These are phyloP conservation scores for Paracoccidioides brasiliensis DNA, from an alignment of 2,329 filamentous ascomycete genomes.

Conservation along the genomic window DNA sequence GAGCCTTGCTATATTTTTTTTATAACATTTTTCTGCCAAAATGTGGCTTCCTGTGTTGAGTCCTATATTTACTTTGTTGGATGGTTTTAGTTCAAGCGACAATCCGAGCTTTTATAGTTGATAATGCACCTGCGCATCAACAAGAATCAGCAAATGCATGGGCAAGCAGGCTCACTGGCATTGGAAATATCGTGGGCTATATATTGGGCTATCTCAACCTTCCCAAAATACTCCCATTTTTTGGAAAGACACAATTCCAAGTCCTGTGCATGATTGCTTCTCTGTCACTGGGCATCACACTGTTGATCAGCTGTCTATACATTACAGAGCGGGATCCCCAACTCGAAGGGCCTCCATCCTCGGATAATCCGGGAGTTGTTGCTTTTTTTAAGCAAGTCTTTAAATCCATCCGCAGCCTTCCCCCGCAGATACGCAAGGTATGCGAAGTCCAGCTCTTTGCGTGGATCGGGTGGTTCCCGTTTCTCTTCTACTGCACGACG, in stretches of 20 bases:
- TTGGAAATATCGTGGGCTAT: slow-evolving; percentile 86
- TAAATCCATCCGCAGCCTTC: slow-evolving; percentile 62
- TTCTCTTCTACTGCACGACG: slow-evolving; percentile 88
- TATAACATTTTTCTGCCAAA: background rate
- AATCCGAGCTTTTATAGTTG: slow-evolving; percentile 83
- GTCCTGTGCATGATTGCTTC: slow-evolving; percentile 78
- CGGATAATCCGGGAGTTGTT: slow-evolving; percentile 52
- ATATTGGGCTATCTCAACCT: slow-evolving; percentile 75
- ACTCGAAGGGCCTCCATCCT: slow-evolving; percentile 49
- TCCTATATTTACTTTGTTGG: background rate
- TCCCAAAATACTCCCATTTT: slow-evolving; percentile 58
- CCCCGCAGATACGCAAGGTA: slow-evolving; percentile 68
- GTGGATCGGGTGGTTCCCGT: slow-evolving; percentile 93
- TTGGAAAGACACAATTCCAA: slow-evolving; percentile 86
- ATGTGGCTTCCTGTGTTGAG: background rate
- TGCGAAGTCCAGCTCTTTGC: slow-evolving; percentile 74
- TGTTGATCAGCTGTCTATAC: slow-evolving; percentile 54
- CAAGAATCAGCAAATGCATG: slow-evolving; percentile 90
- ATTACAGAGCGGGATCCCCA: slow-evolving; percentile 73
- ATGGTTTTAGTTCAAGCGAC: slow-evolving; percentile 60
- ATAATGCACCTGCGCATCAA: slow-evolving; percentile 82
- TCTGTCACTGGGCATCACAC: slow-evolving; percentile 54
- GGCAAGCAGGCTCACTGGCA: slow-evolving; percentile 72
- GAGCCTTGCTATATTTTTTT: too few relatives aligned
- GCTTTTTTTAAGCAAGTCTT: slow-evolving; percentile 70